A percentile compares a stretch with the other conserved stretches of the same genome.
Conservation (phyloP, 306 rosid genomes). For the Rubus parviflorus region DNA sequence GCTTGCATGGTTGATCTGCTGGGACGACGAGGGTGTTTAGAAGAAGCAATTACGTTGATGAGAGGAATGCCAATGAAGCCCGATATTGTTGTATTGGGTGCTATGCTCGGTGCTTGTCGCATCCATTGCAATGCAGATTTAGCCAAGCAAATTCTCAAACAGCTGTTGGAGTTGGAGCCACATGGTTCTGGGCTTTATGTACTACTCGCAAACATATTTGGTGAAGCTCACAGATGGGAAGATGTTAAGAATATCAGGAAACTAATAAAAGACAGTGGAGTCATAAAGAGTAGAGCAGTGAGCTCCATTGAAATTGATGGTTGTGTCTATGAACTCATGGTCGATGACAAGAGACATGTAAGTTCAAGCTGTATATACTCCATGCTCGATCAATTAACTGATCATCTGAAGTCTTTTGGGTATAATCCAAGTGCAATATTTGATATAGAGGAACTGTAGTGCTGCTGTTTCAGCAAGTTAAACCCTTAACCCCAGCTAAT, state of each 20-base stretch:
- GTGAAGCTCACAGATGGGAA: constrained; percentile 70
- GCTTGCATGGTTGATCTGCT: constrained; percentile 79
- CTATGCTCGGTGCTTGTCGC: constrained; percentile 80
- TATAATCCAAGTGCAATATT: constrained; percentile 7
- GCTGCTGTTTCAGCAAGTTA: constrained; percentile 9
- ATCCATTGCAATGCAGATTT: constrained; percentile 52
- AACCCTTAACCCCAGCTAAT: neutral
- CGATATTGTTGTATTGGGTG: constrained; percentile 70
- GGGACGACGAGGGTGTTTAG: constrained; percentile 61
- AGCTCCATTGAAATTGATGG: constrained; percentile 62
- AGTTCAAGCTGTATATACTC: constrained; percentile 36
- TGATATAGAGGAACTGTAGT: constrained; percentile 30
- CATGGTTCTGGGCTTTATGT: constrained; percentile 58
- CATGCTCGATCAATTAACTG: constrained; percentile 54
- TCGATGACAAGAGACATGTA: constrained; percentile 51
- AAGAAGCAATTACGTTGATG: constrained; percentile 57
- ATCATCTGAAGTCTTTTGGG: constrained; percentile 47
- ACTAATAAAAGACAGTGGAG: constrained; percentile 50
- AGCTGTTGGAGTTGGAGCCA: constrained; percentile 55
- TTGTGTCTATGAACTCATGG: constrained; percentile 44
- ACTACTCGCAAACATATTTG: constrained; percentile 68
- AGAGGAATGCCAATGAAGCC: constrained; percentile 66
- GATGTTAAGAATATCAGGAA: constrained; percentile 64
- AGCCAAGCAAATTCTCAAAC: constrained; percentile 65
- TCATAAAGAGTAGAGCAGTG: constrained; percentile 59